These are phyloP conservation scores for Trichophyton rubrum DNA, from an alignment of 2,329 filamentous ascomycete species.

Conservation along the genomic window DNA sequence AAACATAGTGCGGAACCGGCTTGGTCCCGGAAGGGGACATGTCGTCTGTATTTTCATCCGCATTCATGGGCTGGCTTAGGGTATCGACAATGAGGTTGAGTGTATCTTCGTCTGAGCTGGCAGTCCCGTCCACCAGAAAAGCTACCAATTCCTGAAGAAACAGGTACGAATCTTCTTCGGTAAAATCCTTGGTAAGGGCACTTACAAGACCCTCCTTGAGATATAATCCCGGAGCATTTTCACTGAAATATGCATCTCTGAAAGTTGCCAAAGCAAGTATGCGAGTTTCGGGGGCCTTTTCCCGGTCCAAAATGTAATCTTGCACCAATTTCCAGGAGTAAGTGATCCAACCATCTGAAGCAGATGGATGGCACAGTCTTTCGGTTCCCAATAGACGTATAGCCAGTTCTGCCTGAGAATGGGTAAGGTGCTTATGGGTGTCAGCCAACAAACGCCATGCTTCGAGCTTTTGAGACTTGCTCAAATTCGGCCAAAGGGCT, in stretches of 20 bases:
- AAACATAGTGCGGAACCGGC: constrained; percentile 21
- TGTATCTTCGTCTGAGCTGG: constrained; percentile 20
- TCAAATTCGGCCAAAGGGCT: constrained; percentile 26
- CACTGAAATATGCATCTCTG: constrained; percentile 27
- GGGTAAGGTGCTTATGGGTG: constrained; percentile 26
- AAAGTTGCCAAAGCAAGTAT: constrained; percentile 28
- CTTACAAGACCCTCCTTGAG: constrained; percentile 23
- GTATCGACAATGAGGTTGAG: constrained; percentile 25
- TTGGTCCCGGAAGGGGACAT: constrained; percentile 31
- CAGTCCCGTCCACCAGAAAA: constrained; percentile 26
- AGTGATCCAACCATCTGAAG: constrained; percentile 23
- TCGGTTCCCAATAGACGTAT: constrained; percentile 25
- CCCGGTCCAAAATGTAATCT: constrained; percentile 27
- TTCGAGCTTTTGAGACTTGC: constrained; percentile 25
- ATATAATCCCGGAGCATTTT: constrained; percentile 20
- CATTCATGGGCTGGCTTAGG: constrained; percentile 26
- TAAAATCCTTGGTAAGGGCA: constrained; percentile 24
- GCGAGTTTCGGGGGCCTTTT: constrained; percentile 29
- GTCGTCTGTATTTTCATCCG: constrained; percentile 23
- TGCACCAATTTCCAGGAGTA: constrained; percentile 25
- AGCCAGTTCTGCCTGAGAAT: constrained; percentile 29
- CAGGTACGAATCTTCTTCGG: constrained; percentile 26
- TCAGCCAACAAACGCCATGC: constrained; percentile 26
- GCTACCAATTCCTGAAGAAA: constrained; percentile 30
- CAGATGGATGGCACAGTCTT: constrained; percentile 23